Evolutionary conservation across 768 basidiomycete genomes (phyloP), one percentile per base, ranked within the genome.

Genomic region (Naematelia aurantialba): DNA sequence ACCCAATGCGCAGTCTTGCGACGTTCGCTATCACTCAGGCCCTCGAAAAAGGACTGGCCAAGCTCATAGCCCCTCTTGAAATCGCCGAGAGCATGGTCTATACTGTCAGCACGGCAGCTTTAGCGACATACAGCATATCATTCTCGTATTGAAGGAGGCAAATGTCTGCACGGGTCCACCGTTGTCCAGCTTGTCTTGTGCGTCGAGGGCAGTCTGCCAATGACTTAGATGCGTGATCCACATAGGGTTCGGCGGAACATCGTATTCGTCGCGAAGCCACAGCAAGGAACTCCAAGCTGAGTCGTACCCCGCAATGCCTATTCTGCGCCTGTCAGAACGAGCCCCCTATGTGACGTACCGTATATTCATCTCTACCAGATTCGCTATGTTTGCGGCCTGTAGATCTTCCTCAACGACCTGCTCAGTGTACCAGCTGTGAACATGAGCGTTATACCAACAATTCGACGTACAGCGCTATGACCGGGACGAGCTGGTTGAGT

Each of bases 1-100:
- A 66, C 71, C 69, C 67, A 74, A 52, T 74, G 67, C n/a, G 72
- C 61, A 0, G 71, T 68, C 27, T 70, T 66, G n/a, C 65, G 58
- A 44, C 69, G 60, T 53, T 77, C 66, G 27, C 57, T 21, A 47
- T 75, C 67, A 39, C 67, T 63, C 51, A 77, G 53, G 0, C 67
- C 60, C 14, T 73, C 69, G 47, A 67, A 77, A 17, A 71, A 45
- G 5, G 59, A 50, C 26, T 68, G 64, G 1, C 69, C 74, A 2
- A 75, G 59, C 12, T 63, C 46, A 52, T 73, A 73, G 0, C 71
- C 74, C 42, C 60, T 53, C 12, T 72, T 59, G 45, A 67, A 74
- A 27, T 72, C 55, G 3, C 70, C 67, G n/a, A 74, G 55, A 10
- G 72, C 70, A 49, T 75, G 73, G 54, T 74, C 72, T 74, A 46